Conservation (phyloP, 306 rosid genomes). For the Trifolium fragiferum region DNA sequence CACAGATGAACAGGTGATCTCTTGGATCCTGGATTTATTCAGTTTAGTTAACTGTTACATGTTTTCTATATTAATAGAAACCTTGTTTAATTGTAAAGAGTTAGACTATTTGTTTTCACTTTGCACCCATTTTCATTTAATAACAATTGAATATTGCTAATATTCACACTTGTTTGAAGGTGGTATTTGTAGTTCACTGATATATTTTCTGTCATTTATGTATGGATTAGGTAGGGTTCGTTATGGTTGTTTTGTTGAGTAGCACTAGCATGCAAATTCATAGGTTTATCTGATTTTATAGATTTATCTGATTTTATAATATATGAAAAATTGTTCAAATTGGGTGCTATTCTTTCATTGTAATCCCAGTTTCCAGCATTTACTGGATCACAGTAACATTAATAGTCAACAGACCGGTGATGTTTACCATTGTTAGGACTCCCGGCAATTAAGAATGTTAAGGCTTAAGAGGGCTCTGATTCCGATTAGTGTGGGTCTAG, state of each 20-base stretch:
- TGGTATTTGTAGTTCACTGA: slow-evolving; percentile 17
- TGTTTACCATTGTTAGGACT: slow-evolving; percentile 9
- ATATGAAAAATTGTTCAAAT: slow-evolving; percentile 21
- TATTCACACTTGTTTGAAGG: slow-evolving; percentile 30
- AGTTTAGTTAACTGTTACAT: slow-evolving; percentile 35
- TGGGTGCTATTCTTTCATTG: slow-evolving; percentile 23
- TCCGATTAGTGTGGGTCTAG: slow-evolving; percentile 13
- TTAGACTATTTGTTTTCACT: slow-evolving; percentile 33
- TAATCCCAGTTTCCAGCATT: slow-evolving; percentile 4
- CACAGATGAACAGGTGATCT: slow-evolving; percentile 78
- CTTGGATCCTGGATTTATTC: slow-evolving; percentile 31
- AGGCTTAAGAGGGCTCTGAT: background rate
- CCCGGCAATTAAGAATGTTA: slow-evolving; percentile 22
- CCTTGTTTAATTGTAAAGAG: slow-evolving; percentile 1
- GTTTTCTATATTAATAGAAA: slow-evolving; percentile 18
- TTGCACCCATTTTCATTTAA: slow-evolving; percentile 6
- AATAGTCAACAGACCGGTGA: slow-evolving; percentile 20
- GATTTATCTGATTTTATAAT: slow-evolving; percentile 33
- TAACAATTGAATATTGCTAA: slow-evolving; percentile 31
- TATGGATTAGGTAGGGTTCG: slow-evolving; percentile 12
- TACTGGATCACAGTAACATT: slow-evolving; percentile 10
- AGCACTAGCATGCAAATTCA: slow-evolving; percentile 31
- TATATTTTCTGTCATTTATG: slow-evolving; percentile 1
- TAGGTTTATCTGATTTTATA: slow-evolving; percentile 27
- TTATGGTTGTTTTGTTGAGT: slow-evolving; percentile 23